Evolutionary conservation across 495 filamentous ascomycete genomes (phyloP).

Genomic region (Mycothermus thermophilus): DNA sequence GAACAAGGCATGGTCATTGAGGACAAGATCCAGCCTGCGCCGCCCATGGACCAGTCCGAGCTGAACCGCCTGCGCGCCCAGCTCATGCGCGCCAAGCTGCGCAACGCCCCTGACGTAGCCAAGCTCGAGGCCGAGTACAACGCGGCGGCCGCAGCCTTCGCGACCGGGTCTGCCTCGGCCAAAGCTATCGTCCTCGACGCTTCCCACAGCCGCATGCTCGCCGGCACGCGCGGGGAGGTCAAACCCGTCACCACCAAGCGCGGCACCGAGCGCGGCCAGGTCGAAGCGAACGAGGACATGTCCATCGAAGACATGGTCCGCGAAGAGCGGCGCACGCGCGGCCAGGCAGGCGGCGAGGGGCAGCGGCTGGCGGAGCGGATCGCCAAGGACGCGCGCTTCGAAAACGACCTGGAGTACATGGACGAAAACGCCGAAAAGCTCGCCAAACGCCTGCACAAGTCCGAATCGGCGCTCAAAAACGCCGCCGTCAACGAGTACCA

Average conservation of each 20-base stretch:
- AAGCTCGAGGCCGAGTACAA: constrained; percentile 81
- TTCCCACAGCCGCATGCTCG: constrained; percentile 81
- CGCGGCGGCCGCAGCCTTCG: constrained; percentile 46
- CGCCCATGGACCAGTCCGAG: constrained; percentile 53
- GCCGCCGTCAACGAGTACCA: constrained; percentile 78
- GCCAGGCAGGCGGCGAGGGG: constrained; percentile 69
- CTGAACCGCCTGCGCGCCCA: constrained; percentile 85
- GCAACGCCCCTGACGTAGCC: constrained; percentile 53
- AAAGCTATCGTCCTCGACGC: constrained; percentile 68
- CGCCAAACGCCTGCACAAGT: constrained; percentile 77
- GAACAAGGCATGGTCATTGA: constrained; percentile 33
- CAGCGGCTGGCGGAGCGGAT: constrained; percentile 77
- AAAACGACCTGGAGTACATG: constrained; percentile 90
- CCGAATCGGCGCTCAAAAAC: constrained; percentile 79
- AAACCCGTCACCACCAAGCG: constrained; percentile 61
- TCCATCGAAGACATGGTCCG: constrained; percentile 88
- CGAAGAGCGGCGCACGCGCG: constrained; percentile 73
- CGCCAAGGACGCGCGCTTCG: constrained; percentile 80
- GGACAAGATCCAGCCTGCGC: constrained; percentile 27
- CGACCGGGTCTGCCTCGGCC: constrained; percentile 33
- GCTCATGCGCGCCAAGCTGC: constrained; percentile 86
- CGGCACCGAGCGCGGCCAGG: constrained; percentile 61
- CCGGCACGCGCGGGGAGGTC: constrained; percentile 62
- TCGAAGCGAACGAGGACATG: constrained; percentile 93
- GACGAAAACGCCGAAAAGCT: constrained; percentile 91